Base-by-base conservation (phyloP, 1,139 yeast genomes). In the Lodderomyces pseudojiufengensis region DNA sequence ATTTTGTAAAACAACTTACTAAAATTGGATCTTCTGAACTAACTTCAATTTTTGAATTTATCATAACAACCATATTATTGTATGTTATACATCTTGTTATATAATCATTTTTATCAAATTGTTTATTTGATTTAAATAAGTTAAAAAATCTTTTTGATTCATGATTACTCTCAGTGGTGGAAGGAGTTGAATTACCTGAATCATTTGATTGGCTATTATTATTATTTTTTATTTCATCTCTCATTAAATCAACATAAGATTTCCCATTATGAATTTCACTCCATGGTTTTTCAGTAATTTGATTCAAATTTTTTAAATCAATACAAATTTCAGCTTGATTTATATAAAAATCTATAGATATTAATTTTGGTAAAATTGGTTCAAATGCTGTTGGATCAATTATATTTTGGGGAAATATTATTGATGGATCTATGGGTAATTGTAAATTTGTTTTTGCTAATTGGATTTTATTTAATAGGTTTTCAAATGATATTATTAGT, bases 321-420 rank as follows among this genome's bases (percentile, higher is more conserved):
- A 70, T 47, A 41, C 75, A 69, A 5, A 70, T 52, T 44, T 69
- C 74, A 1, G 73, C 73, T 51, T 68, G 75, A 41, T 61, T 63
- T 31, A 70, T 52, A 44, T 70, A 70, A 25, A 68, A 42, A 40
- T 70, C 76, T 14, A 69, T 46, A 5, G 73, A 55, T 9, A 65
- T 48, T 25, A 53, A 53, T 4, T 52, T 45, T 5, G 62, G 53
- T 15, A 70, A 51, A 14, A 48, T 55, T 2, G 75, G 75, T 29
- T 60, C 61, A 41, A 66, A 70, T 22, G 42, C 32, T 9, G 43
- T 37, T 0, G 52, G 38, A 0, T 55, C 48, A 1, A 63, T 53
- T 4, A 60, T 56, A 37, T 69, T 60, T 14, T 49, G 35, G 5
- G 76, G 76, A 41, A 70, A 70, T 13, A 70, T 70, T 11, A 69